Evolutionary conservation across 179 eudicot genomes (phyloP).

Genomic region (Nepenthes alata): DNA sequence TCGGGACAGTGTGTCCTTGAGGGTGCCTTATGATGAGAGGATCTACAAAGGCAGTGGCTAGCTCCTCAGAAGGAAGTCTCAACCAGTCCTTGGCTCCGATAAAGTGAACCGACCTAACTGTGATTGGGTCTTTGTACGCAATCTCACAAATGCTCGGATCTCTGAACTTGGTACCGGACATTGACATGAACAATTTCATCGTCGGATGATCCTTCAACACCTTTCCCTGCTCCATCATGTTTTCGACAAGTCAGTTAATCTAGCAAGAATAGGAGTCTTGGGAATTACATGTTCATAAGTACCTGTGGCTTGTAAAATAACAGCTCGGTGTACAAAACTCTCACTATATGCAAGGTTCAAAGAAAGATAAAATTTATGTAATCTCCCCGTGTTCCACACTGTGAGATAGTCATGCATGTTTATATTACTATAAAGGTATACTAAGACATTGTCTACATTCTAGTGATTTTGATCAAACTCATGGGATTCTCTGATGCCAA

Average conservation of each 20-base stretch:
- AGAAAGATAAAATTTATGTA: not conserved
- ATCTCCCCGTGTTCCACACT: too few relatives aligned
- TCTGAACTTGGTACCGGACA: slow-evolving; percentile 68
- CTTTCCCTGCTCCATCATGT: slow-evolving; percentile 25
- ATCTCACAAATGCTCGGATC: slow-evolving; percentile 41
- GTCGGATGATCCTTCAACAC: slow-evolving; percentile 59
- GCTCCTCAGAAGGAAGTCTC: slow-evolving; percentile 56
- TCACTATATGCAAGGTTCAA: not conserved
- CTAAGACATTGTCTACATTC: too few relatives aligned
- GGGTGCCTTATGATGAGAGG: slow-evolving; percentile 70
- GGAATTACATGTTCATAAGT: too few relatives aligned
- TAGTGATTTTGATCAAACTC: too few relatives aligned
- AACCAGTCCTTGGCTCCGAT: slow-evolving; percentile 77
- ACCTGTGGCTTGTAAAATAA: too few relatives aligned
- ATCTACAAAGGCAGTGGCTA: slow-evolving; percentile 45
- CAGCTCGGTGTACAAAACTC: not conserved
- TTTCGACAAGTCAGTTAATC: not conserved
- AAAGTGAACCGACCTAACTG: slow-evolving; percentile 55
- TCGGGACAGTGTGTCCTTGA: slow-evolving; percentile 72
- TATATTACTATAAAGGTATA: too few relatives aligned
- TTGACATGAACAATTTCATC: slow-evolving; percentile 40
- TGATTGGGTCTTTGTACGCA: slow-evolving; percentile 55
- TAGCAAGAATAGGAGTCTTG: too few relatives aligned
- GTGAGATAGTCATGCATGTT: too few relatives aligned
- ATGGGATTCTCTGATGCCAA: too few relatives aligned